A percentile compares a stretch with the other conserved stretches of the same genome.
Conservation (phyloP, 1,139 yeast species). For the Hansenula lynferdii region DNA sequence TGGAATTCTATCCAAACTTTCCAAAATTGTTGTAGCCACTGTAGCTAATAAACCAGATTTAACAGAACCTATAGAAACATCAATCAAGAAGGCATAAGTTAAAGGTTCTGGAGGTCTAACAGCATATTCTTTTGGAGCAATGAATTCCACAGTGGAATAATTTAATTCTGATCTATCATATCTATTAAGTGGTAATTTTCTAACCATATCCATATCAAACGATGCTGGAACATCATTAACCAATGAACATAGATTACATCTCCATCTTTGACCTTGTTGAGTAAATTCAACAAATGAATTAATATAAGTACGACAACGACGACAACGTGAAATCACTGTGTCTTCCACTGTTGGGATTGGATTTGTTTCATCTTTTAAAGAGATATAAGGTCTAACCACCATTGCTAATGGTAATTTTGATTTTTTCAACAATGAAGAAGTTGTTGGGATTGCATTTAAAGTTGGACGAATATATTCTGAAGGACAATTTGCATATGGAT, state of each 20-base stretch:
- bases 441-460: slow-evolving; percentile 80
- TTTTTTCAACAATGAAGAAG: slow-evolving; percentile 69
- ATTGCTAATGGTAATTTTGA: slow-evolving; percentile 90
- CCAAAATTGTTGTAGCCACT: slow-evolving; percentile 81
- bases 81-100: slow-evolving; percentile 81
- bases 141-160: slow-evolving; percentile 83
- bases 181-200: slow-evolving; percentile 56
- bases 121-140: slow-evolving; percentile 93
- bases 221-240: slow-evolving; percentile 86
- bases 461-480: slow-evolving; percentile 83
- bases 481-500: slow-evolving; percentile 62
- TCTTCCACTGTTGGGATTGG: slow-evolving; percentile 75
- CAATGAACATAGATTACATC: slow-evolving; percentile 90
- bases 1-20: slow-evolving; percentile 85
- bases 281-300: slow-evolving; percentile 83
- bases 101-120: slow-evolving; percentile 96
- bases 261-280: slow-evolving; percentile 85
- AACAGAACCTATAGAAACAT: slow-evolving; percentile 78
- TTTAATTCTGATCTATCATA: slow-evolving; percentile 79
- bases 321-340: slow-evolving; percentile 82
- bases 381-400: slow-evolving; percentile 81
- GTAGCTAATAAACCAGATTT: slow-evolving; percentile 82
- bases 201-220: slow-evolving; percentile 64
- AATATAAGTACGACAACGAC: slow-evolving; percentile 94
- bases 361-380: slow-evolving; percentile 65